These are phyloP conservation scores for Spathaspora passalidarum DNA, from an alignment of 805 yeast genomes.

Conservation along the genomic window DNA sequence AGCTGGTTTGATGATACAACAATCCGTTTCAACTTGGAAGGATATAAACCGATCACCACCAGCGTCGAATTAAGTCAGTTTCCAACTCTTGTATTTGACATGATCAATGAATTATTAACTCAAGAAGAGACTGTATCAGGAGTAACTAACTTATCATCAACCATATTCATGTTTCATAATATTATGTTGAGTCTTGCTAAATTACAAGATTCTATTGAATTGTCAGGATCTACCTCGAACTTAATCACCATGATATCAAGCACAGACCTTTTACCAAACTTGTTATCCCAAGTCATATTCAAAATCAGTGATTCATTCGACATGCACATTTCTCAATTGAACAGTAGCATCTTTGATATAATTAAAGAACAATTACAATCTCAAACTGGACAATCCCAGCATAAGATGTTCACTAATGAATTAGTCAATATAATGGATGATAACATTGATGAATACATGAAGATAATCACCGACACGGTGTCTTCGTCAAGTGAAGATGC, in stretches of 20 bases:
- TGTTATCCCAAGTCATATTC: conserved; percentile 7
- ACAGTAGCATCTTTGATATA: background rate
- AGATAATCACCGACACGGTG: conserved; percentile 8
- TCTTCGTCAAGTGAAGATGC: background rate
- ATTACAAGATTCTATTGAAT: conserved; percentile 16
- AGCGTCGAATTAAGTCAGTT: background rate
- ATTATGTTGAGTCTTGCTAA: conserved; percentile 22
- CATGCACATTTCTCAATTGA: conserved; percentile 1
- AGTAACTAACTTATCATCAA: conserved; percentile 1
- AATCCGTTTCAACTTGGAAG: conserved; percentile 13
- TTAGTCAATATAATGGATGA: conserved; percentile 24
- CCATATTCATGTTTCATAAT: conserved; percentile 22
- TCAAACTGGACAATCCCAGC: background rate
- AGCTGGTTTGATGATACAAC: conserved; percentile 27
- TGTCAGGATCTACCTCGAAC: conserved; percentile 14
- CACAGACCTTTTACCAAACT: conserved; percentile 4
- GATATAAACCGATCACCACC: background rate
- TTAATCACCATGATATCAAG: conserved; percentile 11
- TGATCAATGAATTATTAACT: conserved; percentile 6
- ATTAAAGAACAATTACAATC: background rate
- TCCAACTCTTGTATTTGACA: conserved; percentile 5
- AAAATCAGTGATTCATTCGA: conserved; percentile 6
- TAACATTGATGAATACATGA: conserved; percentile 27
- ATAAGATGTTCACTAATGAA: conserved; percentile 16
- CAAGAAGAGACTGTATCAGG: background rate